These are phyloP conservation scores for Elsinoe australis DNA, from an alignment of 2,329 filamentous ascomycete species.

Conservation along the genomic window DNA sequence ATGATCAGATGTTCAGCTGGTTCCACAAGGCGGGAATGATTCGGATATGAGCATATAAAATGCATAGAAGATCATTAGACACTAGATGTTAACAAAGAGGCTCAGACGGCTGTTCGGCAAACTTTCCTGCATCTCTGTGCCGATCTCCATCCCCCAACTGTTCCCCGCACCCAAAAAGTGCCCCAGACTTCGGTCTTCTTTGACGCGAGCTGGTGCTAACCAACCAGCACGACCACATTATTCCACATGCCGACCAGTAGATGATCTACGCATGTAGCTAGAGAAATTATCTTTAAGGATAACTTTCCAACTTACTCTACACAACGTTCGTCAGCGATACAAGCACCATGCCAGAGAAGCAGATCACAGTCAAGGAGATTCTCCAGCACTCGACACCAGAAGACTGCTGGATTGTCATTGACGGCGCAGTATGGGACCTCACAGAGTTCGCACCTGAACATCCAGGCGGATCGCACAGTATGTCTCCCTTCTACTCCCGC, in stretches of 20 bases:
- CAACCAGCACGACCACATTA: constrained; percentile 1
- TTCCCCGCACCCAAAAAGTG: background rate
- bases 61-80: too few species aligned
- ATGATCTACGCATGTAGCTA: background rate
- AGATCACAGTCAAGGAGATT: constrained; percentile 26
- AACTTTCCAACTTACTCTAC: too few species aligned
- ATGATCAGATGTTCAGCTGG: too few species aligned
- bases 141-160: background rate
- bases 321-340: background rate
- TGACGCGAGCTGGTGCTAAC: constrained; percentile 3
- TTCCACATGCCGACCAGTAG: background rate
- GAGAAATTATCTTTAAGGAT: too few species aligned
- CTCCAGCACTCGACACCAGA: constrained; percentile 29
- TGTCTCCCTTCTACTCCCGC: too few species aligned
- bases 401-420: constrained; percentile 58
- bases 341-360: background rate
- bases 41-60: too few species aligned
- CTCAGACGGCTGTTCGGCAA: too few species aligned
- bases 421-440: constrained; percentile 60
- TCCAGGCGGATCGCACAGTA: constrained; percentile 51
- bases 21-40: too few species aligned
- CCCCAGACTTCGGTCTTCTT: constrained; percentile 1
- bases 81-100: too few species aligned
- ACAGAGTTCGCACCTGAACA: constrained; percentile 58
- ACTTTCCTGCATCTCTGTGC: constrained; percentile 1